These are phyloP conservation scores for Escovopsis sp. DNA, from an alignment of 2,329 filamentous ascomycete genomes.

Conservation along the genomic window DNA sequence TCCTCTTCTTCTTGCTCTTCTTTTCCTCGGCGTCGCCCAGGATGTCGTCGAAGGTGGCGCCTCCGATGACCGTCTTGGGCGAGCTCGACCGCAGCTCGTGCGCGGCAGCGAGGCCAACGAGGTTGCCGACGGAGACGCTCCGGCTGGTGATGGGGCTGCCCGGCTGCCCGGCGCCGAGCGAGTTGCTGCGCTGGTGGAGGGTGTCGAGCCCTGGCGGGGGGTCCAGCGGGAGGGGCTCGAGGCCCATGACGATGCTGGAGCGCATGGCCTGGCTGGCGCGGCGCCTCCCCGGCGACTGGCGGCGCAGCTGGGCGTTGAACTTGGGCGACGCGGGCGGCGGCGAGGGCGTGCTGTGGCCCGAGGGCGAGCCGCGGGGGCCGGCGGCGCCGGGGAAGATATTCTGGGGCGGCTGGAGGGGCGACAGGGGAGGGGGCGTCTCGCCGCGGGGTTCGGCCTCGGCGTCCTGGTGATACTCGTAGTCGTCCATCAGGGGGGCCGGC, in stretches of 20 bases:
- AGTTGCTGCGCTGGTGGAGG: slow-evolving; percentile 20
- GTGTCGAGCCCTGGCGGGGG: slow-evolving; percentile 16
- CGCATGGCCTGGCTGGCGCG: slow-evolving; percentile 20
- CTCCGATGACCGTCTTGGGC: slow-evolving; percentile 12
- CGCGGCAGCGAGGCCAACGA: slow-evolving; percentile 12
- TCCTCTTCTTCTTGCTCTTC: slow-evolving; percentile 22
- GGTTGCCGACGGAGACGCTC: slow-evolving; percentile 21
- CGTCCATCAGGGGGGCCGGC: slow-evolving; percentile 11
- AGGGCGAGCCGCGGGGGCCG: slow-evolving; percentile 8
- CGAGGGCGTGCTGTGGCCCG: slow-evolving; percentile 12
- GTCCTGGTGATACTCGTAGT: slow-evolving; percentile 8
- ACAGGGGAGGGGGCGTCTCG: slow-evolving; percentile 14
- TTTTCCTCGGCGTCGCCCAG: slow-evolving; percentile 22
- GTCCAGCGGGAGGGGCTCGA: slow-evolving; percentile 26
- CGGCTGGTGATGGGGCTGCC: slow-evolving; percentile 18
- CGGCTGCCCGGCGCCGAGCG: slow-evolving; percentile 17
- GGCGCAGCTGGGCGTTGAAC: slow-evolving; percentile 21
- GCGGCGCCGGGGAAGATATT: slow-evolving; percentile 17
- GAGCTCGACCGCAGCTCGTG: slow-evolving; percentile 7
- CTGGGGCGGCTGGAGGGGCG: slow-evolving; percentile 22
- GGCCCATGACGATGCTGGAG: slow-evolving; percentile 27
- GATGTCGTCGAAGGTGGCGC: slow-evolving; percentile 35
- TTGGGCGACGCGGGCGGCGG: slow-evolving; percentile 14
- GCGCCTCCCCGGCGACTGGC: slow-evolving; percentile 20
- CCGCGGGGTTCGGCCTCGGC: too few relatives aligned